These are phyloP conservation scores for Cystobasidium pallidum DNA, from an alignment of 1,284 basidiomycete genomes.

Conservation along the genomic window DNA sequence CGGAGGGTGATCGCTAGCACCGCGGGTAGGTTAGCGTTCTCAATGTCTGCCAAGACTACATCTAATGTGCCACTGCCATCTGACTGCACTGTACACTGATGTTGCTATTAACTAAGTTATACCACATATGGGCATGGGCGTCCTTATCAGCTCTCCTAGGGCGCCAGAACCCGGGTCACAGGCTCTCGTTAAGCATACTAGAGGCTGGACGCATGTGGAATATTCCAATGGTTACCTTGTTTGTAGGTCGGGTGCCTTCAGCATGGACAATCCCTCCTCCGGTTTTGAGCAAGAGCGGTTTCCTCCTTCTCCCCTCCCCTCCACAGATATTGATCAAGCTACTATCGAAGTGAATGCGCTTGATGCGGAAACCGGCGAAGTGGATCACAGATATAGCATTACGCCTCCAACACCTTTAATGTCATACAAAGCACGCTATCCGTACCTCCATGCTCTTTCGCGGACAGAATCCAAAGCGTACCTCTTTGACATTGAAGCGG, in stretches of 20 bases:
- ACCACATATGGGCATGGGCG: constrained; percentile 4
- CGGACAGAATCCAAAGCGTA: constrained; percentile 1
- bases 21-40: neutral
- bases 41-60: no score
- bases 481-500: constrained; percentile 20
- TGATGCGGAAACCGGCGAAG: neutral
- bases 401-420: neutral
- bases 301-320: neutral
- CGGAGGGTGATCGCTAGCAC: constrained; percentile 19
- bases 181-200: neutral
- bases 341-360: neutral
- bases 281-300: no score
- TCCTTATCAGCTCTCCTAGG: neutral
- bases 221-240: constrained; percentile 30
- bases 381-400: constrained; percentile 4
- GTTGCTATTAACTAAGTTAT: no score
- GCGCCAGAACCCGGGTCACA: neutral
- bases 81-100: no score
- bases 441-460: constrained; percentile 16
- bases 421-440: constrained; percentile 37
- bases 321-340: constrained; percentile 1
- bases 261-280: no score
- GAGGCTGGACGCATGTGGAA: constrained; percentile 34
- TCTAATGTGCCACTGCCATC: no score
- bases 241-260: constrained; percentile 12